Percentiles rank a stretch among this genome's conserved stretches.
phyloP scores from a whole-genome alignment of 495 filamentous ascomycete genomes.

The Xylaria nigripes region DNA sequence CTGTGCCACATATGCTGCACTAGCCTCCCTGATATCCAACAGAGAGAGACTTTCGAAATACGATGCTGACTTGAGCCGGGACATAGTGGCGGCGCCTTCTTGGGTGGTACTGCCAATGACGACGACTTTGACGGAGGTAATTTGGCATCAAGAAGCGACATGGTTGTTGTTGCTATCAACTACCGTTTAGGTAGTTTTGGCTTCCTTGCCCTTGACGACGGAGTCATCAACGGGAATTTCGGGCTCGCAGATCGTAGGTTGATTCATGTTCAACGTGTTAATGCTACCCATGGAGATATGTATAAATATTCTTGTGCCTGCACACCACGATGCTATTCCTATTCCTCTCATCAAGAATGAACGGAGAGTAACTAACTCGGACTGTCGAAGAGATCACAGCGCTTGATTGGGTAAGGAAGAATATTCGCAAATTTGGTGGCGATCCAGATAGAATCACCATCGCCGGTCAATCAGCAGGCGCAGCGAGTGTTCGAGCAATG shows the following conservation, averaged over 20 bases:
- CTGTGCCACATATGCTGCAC: neutral
- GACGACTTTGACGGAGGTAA: conserved; percentile 39
- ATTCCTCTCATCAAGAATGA: conserved; percentile 32
- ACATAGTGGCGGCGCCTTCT: conserved; percentile 31
- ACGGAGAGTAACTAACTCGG: conserved; percentile 11
- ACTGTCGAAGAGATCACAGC: conserved; percentile 38
- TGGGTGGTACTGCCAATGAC: conserved; percentile 34
- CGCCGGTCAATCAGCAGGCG: conserved; percentile 49
- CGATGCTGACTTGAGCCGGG: neutral
- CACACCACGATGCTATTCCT: too few relatives aligned
- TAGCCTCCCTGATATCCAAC: neutral
- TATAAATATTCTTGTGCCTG: too few relatives aligned
- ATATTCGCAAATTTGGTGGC: conserved; percentile 55
- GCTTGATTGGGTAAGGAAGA: conserved; percentile 55
- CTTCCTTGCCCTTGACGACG: conserved; percentile 42
- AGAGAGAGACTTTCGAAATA: conserved; percentile 26
- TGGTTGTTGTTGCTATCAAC: conserved; percentile 55
- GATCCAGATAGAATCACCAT: conserved; percentile 52
- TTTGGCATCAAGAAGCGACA: conserved; percentile 44
- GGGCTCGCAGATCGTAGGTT: conserved; percentile 45
- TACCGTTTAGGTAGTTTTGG: conserved; percentile 59
- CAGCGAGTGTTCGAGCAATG: conserved; percentile 44
- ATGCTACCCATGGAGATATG: too few relatives aligned
- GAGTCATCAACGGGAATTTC: conserved; percentile 47
- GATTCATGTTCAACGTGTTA: too few relatives aligned